Conservation (phyloP, 495 filamentous ascomycete species). For the Sporormia fimetaria region DNA sequence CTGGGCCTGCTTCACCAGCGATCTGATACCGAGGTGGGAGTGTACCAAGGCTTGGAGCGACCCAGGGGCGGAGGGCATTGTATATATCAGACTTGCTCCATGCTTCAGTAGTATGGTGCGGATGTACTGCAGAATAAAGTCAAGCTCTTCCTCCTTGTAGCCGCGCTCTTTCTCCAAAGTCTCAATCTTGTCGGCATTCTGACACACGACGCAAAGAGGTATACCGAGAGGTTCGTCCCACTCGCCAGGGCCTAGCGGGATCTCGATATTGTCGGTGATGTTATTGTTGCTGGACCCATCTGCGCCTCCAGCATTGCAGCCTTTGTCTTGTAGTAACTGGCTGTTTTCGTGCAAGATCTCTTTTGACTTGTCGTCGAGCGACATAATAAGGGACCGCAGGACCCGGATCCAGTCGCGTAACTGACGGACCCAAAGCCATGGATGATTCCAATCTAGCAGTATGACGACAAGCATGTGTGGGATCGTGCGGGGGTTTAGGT, state of each 20-base stretch:
- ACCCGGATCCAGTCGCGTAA: constrained; percentile 79
- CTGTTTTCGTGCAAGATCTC: constrained; percentile 77
- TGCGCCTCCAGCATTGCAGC: constrained; percentile 28
- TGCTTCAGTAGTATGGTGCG: constrained; percentile 80
- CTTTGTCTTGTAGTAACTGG: constrained; percentile 47
- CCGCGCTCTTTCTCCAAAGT: constrained; percentile 71
- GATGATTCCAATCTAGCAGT: constrained; percentile 82
- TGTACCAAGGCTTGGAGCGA: constrained; percentile 74
- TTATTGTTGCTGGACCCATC: constrained; percentile 15
- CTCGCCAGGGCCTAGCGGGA: constrained; percentile 80
- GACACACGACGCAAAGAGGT: constrained; percentile 84
- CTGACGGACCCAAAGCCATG: constrained; percentile 85
- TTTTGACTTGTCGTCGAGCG: constrained; percentile 64
- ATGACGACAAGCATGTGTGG: constrained; percentile 80
- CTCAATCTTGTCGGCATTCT: constrained; percentile 87
- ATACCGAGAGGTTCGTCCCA: constrained; percentile 88
- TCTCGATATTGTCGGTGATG: constrained; percentile 43
- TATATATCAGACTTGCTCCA: constrained; percentile 84
- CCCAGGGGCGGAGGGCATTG: constrained; percentile 65
- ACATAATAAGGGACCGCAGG: constrained; percentile 60
- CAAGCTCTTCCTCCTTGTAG: constrained; percentile 91
- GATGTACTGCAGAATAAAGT: constrained; percentile 79
- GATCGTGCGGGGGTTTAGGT: constrained; percentile 75
- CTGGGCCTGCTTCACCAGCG: constrained; percentile 67
- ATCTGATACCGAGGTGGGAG: constrained; percentile 79